phyloP scores from a whole-genome alignment of 2,329 filamentous ascomycete genomes.

The Trichophyton rubrum region DNA sequence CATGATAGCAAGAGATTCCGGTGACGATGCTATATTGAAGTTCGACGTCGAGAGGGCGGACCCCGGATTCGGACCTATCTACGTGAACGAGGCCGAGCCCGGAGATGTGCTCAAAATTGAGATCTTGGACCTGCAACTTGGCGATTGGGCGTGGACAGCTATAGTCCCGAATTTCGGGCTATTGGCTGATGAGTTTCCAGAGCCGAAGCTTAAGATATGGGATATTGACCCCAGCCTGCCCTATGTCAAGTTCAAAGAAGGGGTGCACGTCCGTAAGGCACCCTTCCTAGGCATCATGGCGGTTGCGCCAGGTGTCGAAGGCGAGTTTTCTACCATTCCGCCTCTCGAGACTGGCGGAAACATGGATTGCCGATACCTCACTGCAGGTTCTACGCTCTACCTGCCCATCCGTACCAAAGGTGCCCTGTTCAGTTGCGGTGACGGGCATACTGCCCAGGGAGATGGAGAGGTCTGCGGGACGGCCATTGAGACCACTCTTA shows the following conservation, averaged over 20 bases:
- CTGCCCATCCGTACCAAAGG: constrained; percentile 40
- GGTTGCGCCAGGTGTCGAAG: constrained; percentile 35
- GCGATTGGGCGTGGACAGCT: constrained; percentile 42
- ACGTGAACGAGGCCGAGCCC: constrained; percentile 37
- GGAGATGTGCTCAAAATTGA: constrained; percentile 43
- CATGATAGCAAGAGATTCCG: constrained; percentile 36
- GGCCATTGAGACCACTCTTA: constrained; percentile 45
- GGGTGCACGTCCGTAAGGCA: constrained; percentile 38
- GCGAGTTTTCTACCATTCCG: constrained; percentile 39
- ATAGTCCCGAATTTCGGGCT: constrained; percentile 41
- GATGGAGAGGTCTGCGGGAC: constrained; percentile 45
- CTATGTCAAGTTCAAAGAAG: constrained; percentile 36
- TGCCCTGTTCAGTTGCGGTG: constrained; percentile 43
- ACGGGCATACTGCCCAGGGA: constrained; percentile 44
- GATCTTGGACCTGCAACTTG: constrained; percentile 35
- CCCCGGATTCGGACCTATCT: constrained; percentile 42
- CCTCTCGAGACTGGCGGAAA: constrained; percentile 44
- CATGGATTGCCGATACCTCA: constrained; percentile 42
- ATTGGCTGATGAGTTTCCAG: constrained; percentile 37
- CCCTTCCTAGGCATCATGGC: constrained; percentile 45
- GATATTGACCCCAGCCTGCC: constrained; percentile 30
- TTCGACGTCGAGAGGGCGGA: constrained; percentile 35
- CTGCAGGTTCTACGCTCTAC: constrained; percentile 36
- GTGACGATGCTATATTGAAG: constrained; percentile 28
- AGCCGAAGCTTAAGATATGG: constrained; percentile 39